phyloP scores from a whole-genome alignment of 805 yeast species.

The Tetrapisispora fleetii region DNA sequence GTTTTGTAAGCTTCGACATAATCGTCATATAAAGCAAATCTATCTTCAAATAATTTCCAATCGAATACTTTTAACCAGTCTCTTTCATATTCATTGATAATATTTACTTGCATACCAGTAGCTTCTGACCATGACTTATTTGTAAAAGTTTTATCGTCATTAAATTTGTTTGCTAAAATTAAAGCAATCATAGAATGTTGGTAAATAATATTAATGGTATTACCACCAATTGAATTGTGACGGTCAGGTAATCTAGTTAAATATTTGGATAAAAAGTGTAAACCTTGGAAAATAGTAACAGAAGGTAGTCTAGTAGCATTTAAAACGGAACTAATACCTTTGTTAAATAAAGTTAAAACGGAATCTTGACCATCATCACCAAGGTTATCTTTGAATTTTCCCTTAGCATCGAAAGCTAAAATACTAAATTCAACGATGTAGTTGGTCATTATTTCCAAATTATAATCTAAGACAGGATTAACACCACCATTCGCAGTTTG shows the following conservation, averaged over 20 bases:
- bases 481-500: constrained; percentile 56
- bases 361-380: constrained; percentile 24
- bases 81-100: constrained; percentile 59
- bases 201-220: constrained; percentile 36
- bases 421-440: constrained; percentile 68
- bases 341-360: constrained; percentile 36
- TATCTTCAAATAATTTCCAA: constrained; percentile 45
- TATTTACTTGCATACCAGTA: constrained; percentile 59
- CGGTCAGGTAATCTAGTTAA: constrained; percentile 32
- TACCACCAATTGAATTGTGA: constrained; percentile 21
- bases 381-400: neutral
- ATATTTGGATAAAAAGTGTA: constrained; percentile 68
- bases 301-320: constrained; percentile 83
- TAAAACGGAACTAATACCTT: constrained; percentile 56
- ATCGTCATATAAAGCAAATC: constrained; percentile 19
- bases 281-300: constrained; percentile 67
- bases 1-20: constrained; percentile 17
- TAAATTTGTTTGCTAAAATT: constrained; percentile 83
- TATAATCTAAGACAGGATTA: constrained; percentile 68
- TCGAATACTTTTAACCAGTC: constrained; percentile 53
- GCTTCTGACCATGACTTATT: constrained; percentile 95
- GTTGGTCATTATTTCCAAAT: constrained; percentile 65
- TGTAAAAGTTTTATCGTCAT: constrained; percentile 93
- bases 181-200: constrained; percentile 56
- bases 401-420: constrained; percentile 48